phyloP scores from a whole-genome alignment of 2,329 filamentous ascomycete species.

The Didymosphaeria variabile region DNA sequence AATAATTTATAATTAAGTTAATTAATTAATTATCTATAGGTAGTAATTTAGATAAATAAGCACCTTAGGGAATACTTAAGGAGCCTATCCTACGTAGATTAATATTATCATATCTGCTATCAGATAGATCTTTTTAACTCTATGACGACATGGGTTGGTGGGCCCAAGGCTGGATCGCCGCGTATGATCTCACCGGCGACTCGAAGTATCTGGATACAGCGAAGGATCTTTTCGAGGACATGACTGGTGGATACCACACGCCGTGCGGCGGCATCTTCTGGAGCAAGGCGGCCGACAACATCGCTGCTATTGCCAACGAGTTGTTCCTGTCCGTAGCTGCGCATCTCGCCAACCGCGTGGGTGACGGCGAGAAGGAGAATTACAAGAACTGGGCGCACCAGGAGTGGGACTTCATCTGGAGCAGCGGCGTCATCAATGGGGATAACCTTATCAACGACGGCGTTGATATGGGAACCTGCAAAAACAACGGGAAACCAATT shows the following conservation, averaged over 20 bases:
- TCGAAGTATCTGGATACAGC: conserved; percentile 64
- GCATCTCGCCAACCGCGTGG: conserved; percentile 61
- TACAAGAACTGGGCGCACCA: conserved; percentile 61
- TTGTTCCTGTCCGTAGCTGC: conserved; percentile 65
- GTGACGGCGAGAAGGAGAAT: conserved; percentile 43
- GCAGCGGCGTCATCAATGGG: conserved; percentile 61
- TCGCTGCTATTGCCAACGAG: conserved; percentile 68
- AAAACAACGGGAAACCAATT: conserved; percentile 61
- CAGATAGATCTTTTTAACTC: no score
- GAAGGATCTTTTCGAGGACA: conserved; percentile 64
- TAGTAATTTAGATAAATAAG: no score
- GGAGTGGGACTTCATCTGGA: conserved; percentile 64
- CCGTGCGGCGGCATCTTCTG: conserved; percentile 64
- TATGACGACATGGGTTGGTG: conserved; percentile 73
- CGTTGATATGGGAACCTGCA: conserved; percentile 57
- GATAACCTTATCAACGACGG: conserved; percentile 65
- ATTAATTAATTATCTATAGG: no score
- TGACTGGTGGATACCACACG: conserved; percentile 60
- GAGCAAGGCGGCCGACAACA: conserved; percentile 62
- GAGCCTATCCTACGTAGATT: no score
- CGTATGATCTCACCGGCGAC: conserved; percentile 64
- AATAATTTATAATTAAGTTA: no score
- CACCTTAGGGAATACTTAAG: no score
- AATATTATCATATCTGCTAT: no score
- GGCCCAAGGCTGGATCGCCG: conserved; percentile 66